These are phyloP conservation scores for Pyrenophora tritici-repentis DNA, from an alignment of 2,329 filamentous ascomycete species.

Conservation along the genomic window DNA sequence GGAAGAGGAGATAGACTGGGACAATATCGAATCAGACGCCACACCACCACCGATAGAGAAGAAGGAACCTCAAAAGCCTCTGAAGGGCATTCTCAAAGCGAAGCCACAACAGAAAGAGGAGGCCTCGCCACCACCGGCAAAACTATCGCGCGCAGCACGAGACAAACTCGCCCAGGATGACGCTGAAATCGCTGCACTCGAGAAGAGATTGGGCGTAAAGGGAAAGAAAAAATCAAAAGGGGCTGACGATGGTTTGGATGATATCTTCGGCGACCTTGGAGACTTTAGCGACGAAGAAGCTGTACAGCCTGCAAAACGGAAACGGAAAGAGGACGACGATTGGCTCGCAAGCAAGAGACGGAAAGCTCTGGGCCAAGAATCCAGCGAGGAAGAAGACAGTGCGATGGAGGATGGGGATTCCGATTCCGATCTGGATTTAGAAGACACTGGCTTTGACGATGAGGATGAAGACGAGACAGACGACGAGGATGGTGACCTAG, in stretches of 20 bases:
- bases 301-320: constrained; percentile 59
- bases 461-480: constrained; percentile 39
- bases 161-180: constrained; percentile 76
- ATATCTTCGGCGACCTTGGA: constrained; percentile 70
- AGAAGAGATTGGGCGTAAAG: constrained; percentile 85
- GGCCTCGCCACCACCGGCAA: constrained; percentile 25
- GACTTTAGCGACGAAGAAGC: constrained; percentile 53
- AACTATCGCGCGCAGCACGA: constrained; percentile 53
- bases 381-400: constrained; percentile 30
- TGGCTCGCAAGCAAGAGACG: constrained; percentile 64
- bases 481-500: constrained; percentile 24
- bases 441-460: constrained; percentile 22
- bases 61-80: constrained; percentile 32
- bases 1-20: constrained; percentile 33
- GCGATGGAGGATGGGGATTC: constrained; percentile 24
- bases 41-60: constrained; percentile 24
- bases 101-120: constrained; percentile 13
- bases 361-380: constrained; percentile 51
- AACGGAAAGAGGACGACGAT: constrained; percentile 62
- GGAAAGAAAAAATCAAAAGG: constrained; percentile 71
- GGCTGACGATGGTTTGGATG: constrained; percentile 82
- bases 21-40: constrained; percentile 43
- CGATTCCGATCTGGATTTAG: constrained; percentile 41
- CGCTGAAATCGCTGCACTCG: constrained; percentile 82
- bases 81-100: constrained; percentile 39